Conservation (phyloP, 2,329 filamentous ascomycete species). For the Tolypocladium cylindrosporum region DNA sequence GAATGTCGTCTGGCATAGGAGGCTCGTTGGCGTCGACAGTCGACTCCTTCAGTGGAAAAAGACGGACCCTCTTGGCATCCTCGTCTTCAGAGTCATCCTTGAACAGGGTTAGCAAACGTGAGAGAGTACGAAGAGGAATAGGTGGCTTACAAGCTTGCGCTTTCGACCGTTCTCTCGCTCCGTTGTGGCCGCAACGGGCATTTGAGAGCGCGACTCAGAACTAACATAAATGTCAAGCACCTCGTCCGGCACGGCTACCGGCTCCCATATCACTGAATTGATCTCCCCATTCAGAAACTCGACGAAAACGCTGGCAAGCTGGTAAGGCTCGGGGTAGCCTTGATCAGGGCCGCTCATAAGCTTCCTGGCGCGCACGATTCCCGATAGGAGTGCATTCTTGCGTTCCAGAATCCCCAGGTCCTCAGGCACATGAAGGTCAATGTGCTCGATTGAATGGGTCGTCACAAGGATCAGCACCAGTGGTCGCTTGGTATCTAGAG, state of each 20-base stretch:
- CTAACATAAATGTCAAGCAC: conserved; percentile 37
- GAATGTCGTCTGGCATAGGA: conserved; percentile 21
- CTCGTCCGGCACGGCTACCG: conserved; percentile 34
- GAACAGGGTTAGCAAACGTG: conserved; percentile 1
- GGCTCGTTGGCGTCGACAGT: conserved; percentile 14
- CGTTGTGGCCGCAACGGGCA: conserved; percentile 5
- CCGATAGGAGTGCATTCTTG: conserved; percentile 33
- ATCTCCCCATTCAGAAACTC: conserved; percentile 30
- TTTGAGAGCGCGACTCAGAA: conserved; percentile 26
- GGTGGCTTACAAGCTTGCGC: conserved; percentile 34
- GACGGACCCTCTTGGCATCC: conserved; percentile 17
- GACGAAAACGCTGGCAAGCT: conserved; percentile 36
- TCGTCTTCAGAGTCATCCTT: conserved; percentile 23
- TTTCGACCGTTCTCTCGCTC: conserved; percentile 28
- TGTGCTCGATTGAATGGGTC: conserved; percentile 45
- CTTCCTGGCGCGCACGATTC: conserved; percentile 23
- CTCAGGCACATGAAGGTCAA: conserved; percentile 33
- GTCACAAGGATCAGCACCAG: conserved; percentile 39
- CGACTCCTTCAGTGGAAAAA: conserved; percentile 10
- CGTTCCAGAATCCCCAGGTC: conserved; percentile 30
- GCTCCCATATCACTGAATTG: conserved; percentile 33
- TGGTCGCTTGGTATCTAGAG: conserved; percentile 18
- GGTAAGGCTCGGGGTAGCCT: conserved; percentile 30
- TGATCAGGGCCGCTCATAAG: conserved; percentile 30
- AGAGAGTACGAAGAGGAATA: neutral